phyloP scores from a whole-genome alignment of 768 basidiomycete species.

The Russula foetens region DNA sequence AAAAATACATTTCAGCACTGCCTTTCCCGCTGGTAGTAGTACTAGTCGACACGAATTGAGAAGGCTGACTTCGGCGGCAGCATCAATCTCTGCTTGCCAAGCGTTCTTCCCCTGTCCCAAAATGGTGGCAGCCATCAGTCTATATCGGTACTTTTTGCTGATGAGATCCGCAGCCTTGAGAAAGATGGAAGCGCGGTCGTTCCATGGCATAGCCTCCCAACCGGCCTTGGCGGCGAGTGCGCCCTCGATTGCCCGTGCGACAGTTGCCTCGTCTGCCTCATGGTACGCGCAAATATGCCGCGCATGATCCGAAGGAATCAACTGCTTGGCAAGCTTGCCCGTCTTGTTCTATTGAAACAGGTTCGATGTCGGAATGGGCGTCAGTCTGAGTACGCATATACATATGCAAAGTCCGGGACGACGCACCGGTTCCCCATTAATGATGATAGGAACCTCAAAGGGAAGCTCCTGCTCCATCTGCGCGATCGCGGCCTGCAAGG shows the following conservation, averaged over 20 bases:
- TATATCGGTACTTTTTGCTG: constrained; percentile 92
- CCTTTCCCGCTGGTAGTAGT: background rate
- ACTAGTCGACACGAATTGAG: too few species aligned
- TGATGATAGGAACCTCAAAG: constrained; percentile 87
- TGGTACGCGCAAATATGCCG: constrained; percentile 78
- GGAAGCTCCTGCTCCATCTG: constrained; percentile 81
- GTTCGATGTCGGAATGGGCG: background rate
- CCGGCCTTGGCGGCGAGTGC: constrained; percentile 78
- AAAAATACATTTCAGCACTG: background rate
- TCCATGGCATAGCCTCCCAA: constrained; percentile 97
- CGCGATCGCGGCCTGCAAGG: constrained; percentile 59
- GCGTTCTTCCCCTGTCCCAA: constrained; percentile 98
- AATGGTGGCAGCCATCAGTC: constrained; percentile 93
- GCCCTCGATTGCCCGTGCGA: constrained; percentile 75
- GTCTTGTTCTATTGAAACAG: constrained; percentile 56
- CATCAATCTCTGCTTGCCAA: constrained; percentile 99
- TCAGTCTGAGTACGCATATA: background rate
- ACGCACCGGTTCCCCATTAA: constrained; percentile 80
- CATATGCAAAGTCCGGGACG: constrained; percentile 22
- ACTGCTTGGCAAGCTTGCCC: constrained; percentile 68
- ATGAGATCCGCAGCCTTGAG: constrained; percentile 95
- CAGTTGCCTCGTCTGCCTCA: constrained; percentile 72
- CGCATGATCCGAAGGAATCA: constrained; percentile 81
- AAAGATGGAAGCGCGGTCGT: constrained; percentile 95
- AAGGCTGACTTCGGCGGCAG: constrained; percentile 82